A percentile compares a stretch with the other conserved stretches of the same genome.
Evolutionary conservation across 192 early-diverging fungal species (phyloP).

Genomic region (Coemansia guatemalensis): DNA sequence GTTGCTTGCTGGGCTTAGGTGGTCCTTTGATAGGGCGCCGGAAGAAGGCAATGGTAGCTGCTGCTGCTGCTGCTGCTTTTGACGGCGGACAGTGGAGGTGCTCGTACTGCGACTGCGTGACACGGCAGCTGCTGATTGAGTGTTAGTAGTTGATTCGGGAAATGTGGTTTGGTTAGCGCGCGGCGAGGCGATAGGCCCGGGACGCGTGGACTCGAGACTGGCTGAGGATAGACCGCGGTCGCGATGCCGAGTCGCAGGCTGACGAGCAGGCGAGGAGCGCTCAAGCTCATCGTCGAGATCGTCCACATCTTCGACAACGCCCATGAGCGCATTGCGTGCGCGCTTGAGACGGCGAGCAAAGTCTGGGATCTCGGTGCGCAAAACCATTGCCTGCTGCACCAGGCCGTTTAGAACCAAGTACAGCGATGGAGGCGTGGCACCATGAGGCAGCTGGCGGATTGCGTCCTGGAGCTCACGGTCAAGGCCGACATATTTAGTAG

Average conservation of each 20-base stretch:
- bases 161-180: slow-evolving; percentile 4
- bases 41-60: neutral
- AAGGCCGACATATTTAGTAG: slow-evolving; percentile 36
- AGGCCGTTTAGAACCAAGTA: slow-evolving; percentile 46
- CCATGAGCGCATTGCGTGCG: slow-evolving; percentile 52
- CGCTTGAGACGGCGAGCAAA: slow-evolving; percentile 48
- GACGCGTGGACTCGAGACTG: slow-evolving; percentile 38
- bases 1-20: neutral
- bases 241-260: slow-evolving; percentile 13
- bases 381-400: slow-evolving; percentile 46
- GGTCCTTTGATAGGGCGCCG: neutral
- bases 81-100: slow-evolving; percentile 11
- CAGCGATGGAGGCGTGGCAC: slow-evolving; percentile 46
- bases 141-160: neutral
- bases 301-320: slow-evolving; percentile 49
- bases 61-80: slow-evolving; percentile 3
- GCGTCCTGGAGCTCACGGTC: slow-evolving; percentile 40
- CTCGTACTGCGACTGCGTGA: slow-evolving; percentile 45
- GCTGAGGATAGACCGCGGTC: slow-evolving; percentile 55
- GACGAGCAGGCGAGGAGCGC: slow-evolving; percentile 9
- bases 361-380: slow-evolving; percentile 50
- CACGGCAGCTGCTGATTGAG: neutral
- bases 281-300: slow-evolving; percentile 50
- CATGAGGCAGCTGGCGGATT: slow-evolving; percentile 30
- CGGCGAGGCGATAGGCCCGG: slow-evolving; percentile 1